Conservation (phyloP, 176 grass and related monocot species). For the Zoysia japonica region DNA sequence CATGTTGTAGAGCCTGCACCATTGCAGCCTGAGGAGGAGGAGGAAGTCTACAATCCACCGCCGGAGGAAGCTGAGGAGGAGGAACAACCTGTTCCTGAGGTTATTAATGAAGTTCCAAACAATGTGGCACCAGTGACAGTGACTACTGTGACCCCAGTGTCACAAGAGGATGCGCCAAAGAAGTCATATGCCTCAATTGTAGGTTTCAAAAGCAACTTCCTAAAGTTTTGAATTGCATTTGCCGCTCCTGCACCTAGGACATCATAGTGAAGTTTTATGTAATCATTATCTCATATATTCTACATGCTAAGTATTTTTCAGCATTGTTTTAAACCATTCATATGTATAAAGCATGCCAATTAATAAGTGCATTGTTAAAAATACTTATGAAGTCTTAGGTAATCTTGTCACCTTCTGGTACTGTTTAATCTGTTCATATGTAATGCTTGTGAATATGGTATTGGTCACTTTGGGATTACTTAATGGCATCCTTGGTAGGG, state of each 20-base stretch:
- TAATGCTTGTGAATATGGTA: neutral
- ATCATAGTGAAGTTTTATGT: neutral
- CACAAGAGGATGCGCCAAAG: constrained; percentile 62
- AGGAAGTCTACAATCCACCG: constrained; percentile 57
- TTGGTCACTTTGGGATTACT: neutral
- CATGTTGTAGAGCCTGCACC: constrained; percentile 21
- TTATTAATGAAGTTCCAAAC: constrained; percentile 59
- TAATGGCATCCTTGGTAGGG: neutral
- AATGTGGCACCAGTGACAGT: constrained; percentile 23
- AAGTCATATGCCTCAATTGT: constrained; percentile 96
- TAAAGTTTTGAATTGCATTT: neutral
- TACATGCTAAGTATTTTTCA: neutral
- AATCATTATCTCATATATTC: neutral
- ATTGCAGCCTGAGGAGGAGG: constrained; percentile 40
- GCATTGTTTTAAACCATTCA: neutral
- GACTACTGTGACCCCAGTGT: constrained; percentile 1
- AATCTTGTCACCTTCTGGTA: neutral
- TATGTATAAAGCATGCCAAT: neutral
- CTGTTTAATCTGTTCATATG: neutral
- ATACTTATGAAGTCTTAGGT: neutral
- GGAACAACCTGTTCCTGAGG: constrained; percentile 54
- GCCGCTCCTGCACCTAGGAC: neutral
- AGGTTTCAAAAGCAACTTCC: constrained; percentile 34
- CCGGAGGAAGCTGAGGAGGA: constrained; percentile 54
- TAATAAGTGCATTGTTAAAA: neutral